A percentile compares a stretch with the other conserved stretches of the same genome.
These are phyloP conservation scores for Crithidia brevicula DNA, from an alignment of 208 protist species.

Conservation along the genomic window DNA sequence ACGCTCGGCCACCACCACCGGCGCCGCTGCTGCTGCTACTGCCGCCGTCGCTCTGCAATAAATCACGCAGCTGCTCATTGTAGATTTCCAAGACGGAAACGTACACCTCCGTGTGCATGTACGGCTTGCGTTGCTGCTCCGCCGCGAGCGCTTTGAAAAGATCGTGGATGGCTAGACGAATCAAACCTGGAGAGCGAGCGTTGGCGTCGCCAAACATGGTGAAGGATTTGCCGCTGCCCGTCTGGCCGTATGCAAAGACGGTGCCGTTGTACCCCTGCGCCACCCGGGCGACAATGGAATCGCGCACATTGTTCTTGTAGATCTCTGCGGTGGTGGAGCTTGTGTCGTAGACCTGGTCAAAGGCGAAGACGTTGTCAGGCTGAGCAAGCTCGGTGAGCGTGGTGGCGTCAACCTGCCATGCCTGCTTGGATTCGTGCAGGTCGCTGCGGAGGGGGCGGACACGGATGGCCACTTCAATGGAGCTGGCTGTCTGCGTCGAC, in stretches of 20 bases:
- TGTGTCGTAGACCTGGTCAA: constrained; percentile 71
- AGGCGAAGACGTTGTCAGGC: constrained; percentile 69
- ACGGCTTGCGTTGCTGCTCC: constrained; percentile 43
- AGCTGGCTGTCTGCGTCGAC: constrained; percentile 38
- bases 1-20: no score
- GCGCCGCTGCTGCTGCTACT: no score
- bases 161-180: constrained; percentile 55
- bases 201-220: constrained; percentile 73
- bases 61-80: constrained; percentile 87
- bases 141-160: constrained; percentile 57
- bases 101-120: constrained; percentile 49
- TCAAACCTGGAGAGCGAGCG: constrained; percentile 34
- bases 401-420: constrained; percentile 38
- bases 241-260: constrained; percentile 89
- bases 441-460: constrained; percentile 62
- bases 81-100: constrained; percentile 83
- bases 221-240: constrained; percentile 85
- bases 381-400: constrained; percentile 58
- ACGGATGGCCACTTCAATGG: constrained; percentile 75
- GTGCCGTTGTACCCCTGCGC: constrained; percentile 89
- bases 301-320: constrained; percentile 56
- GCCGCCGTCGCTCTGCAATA: constrained; percentile 41
- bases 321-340: constrained; percentile 43
- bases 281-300: constrained; percentile 56
- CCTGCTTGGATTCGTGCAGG: constrained; percentile 45